Conservation (phyloP, 306 rosid genomes). For the Dalbergia cochinchinensis region DNA sequence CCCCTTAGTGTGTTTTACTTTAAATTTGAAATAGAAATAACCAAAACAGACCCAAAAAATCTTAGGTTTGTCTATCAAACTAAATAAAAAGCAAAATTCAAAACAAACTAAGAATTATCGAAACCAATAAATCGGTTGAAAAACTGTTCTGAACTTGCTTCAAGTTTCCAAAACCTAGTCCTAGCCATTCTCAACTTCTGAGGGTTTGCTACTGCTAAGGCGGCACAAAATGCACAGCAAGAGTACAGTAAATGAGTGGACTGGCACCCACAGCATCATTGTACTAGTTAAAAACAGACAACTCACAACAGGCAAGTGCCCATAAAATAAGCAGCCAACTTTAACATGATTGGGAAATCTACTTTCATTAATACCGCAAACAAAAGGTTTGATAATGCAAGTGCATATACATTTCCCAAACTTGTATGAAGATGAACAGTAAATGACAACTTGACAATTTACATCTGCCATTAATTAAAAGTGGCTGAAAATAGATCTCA, state of each 20-base stretch:
- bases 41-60: background rate
- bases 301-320: background rate
- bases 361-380: conserved; percentile 1
- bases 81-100: background rate
- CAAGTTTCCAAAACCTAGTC: conserved; percentile 11
- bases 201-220: background rate
- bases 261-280: conserved; percentile 9
- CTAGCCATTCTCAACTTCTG: background rate
- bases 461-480: conserved; percentile 1
- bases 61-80: background rate
- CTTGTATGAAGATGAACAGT: conserved; percentile 4
- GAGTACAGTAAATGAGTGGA: background rate
- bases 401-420: background rate
- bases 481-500: conserved; percentile 1
- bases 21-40: background rate
- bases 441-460: conserved; percentile 4
- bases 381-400: conserved; percentile 17
- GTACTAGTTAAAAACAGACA: background rate
- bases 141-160: background rate
- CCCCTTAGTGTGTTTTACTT: background rate
- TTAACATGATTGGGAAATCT: background rate
- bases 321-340: background rate
- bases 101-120: conserved; percentile 4
- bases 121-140: conserved; percentile 16
- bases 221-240: background rate